Conservation (phyloP, 2,329 filamentous ascomycete species). For the Epichloe coenophiala region DNA sequence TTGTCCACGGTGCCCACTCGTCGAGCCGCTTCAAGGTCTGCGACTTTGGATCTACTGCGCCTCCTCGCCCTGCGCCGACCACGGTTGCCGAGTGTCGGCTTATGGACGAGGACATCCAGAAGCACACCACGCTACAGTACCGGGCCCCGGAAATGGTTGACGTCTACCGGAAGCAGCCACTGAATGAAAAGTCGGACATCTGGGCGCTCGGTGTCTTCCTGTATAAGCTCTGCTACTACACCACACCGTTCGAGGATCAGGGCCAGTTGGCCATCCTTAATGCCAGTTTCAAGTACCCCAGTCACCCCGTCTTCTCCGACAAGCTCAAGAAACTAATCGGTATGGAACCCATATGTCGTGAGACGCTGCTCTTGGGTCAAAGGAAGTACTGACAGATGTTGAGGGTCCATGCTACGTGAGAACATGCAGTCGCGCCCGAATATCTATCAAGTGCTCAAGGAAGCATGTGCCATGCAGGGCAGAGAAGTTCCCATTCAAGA, state of each 20-base stretch:
- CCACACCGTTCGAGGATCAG: constrained; percentile 94
- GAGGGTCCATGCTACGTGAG: constrained; percentile 83
- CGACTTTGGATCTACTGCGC: constrained; percentile 88
- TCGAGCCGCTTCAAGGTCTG: constrained; percentile 82
- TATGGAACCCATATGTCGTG: constrained; percentile 21
- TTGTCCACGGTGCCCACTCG: constrained; percentile 52
- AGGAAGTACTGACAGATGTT: not conserved
- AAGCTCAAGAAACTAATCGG: constrained; percentile 81
- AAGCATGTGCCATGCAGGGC: constrained; percentile 80
- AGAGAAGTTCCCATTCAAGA: constrained; percentile 79
- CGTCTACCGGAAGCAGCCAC: constrained; percentile 89
- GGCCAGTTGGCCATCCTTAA: constrained; percentile 96
- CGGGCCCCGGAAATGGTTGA: constrained; percentile 98
- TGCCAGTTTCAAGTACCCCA: constrained; percentile 83
- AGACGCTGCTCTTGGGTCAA: not conserved
- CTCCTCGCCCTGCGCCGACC: constrained; percentile 70
- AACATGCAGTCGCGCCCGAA: constrained; percentile 68
- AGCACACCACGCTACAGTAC: constrained; percentile 94
- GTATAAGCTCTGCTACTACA: constrained; percentile 99
- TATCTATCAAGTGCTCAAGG: constrained; percentile 83
- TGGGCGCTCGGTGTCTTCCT: constrained; percentile 91
- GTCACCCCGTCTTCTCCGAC: constrained; percentile 80
- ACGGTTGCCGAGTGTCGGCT: constrained; percentile 79
- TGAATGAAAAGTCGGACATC: constrained; percentile 97
- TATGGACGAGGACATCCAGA: constrained; percentile 94